Evolutionary conservation across 371 early-diverging fungal genomes (phyloP).

Genomic region (Circinella minor): DNA sequence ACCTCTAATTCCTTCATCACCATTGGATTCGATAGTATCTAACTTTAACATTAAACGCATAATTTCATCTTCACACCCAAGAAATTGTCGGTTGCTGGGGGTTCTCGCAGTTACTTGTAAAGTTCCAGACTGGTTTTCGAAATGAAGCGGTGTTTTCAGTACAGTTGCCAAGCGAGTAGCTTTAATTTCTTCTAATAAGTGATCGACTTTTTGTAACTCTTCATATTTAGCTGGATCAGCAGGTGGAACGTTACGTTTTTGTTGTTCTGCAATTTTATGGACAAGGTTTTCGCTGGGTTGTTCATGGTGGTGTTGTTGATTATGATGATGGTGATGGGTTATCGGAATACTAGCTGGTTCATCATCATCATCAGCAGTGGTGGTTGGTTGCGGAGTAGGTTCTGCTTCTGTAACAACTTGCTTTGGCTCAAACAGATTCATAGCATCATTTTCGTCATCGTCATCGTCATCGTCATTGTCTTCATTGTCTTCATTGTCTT

Average conservation of each 20-base stretch:
- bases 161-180: slow-evolving; percentile 24
- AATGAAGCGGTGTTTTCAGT: slow-evolving; percentile 26
- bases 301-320: neutral
- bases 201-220: slow-evolving; percentile 25
- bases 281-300: neutral
- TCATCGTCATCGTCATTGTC: neutral
- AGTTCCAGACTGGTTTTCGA: slow-evolving; percentile 18
- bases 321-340: neutral
- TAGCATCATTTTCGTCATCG: slow-evolving; percentile 2
- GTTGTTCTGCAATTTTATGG: slow-evolving; percentile 19
- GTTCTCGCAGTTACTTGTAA: slow-evolving; percentile 17
- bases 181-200: slow-evolving; percentile 31
- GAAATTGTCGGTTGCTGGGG: slow-evolving; percentile 24
- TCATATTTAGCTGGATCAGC: slow-evolving; percentile 14
- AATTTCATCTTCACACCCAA: slow-evolving; percentile 29
- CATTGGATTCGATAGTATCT: slow-evolving; percentile 47
- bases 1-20: slow-evolving; percentile 36
- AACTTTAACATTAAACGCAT: slow-evolving; percentile 37
- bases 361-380: neutral
- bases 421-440: slow-evolving; percentile 8
- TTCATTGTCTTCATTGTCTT: neutral
- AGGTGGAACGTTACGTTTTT: slow-evolving; percentile 12
- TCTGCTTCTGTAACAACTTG: slow-evolving; percentile 15
- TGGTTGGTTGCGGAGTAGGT: slow-evolving; percentile 1
- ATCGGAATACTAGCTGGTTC: neutral